Base-by-base conservation (phyloP, 305 asterid genomes). In the Stenogyne calaminthoides region DNA sequence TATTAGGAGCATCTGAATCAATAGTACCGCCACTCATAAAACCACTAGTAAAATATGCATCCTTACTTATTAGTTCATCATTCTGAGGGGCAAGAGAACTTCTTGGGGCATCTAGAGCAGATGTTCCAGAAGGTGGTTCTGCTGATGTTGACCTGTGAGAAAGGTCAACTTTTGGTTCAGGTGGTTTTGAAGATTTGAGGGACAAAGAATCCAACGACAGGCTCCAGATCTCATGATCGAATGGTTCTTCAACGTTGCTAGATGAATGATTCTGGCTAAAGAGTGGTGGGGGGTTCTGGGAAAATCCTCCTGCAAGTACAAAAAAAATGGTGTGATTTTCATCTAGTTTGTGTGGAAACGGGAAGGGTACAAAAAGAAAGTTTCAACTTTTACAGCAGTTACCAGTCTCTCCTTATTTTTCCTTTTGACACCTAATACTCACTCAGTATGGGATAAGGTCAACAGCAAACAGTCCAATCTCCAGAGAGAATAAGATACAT, bases 281-380 rank as follows among this genome's bases (percentile, higher is more conserved):
- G 61, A 88, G 84, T 6, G 95, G 97, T 25, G 97, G 19, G 95
- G 93, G 14, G 96, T 85, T 57, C 90, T 89, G 42, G 95, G 91
- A 69, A 91, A 89, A 78, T 89, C 95, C 77, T 81, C 93, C 97
- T 91, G 73, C 56, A 81, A 67, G 40, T 70, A 18, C 16, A 1
- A 19, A 10, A 25, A 61, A 29, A 36, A 68, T 54, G 25, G 32
- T 54, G 37, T 37, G 12, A 10, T 29, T 14, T 58, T 42, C 42
- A 51, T 42, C 9, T 20, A 69, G 27, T 54, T 22, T 3, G 20
- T 7, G 39, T 16, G 0, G 11, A 7, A 37, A 54, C 44, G 9
- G 40, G 65, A 27, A 55, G 15, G 15, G 25, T 42, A 18, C 20
- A 15, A 27, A 27, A 47, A 44, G 67, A 65, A 74, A 65, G 18